These are phyloP conservation scores for Hanseniaspora nectarophila DNA, from an alignment of 805 yeast species.

Conservation along the genomic window DNA sequence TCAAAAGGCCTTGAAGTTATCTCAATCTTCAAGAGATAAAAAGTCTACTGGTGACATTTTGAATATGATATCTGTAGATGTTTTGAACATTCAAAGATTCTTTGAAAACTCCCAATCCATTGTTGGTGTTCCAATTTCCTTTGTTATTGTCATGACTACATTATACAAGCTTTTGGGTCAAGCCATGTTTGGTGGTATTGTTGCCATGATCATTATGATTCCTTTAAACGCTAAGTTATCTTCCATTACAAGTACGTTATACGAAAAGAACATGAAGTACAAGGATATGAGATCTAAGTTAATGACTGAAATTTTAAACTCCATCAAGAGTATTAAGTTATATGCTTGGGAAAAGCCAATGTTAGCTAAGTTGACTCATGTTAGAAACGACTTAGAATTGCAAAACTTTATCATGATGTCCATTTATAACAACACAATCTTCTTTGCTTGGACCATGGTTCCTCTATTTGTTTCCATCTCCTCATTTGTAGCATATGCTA, in stretches of 20 bases:
- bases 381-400: conserved; percentile 50
- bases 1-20: conserved; percentile 55
- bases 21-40: conserved; percentile 49
- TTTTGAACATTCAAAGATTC: conserved; percentile 49
- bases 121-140: conserved; percentile 47
- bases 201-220: conserved; percentile 41
- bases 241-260: conserved; percentile 34
- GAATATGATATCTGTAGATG: conserved; percentile 69
- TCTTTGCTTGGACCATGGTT: conserved; percentile 51
- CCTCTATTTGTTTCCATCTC: conserved; percentile 55
- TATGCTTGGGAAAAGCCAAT: conserved; percentile 64
- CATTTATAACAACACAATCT: conserved; percentile 34
- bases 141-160: conserved; percentile 42
- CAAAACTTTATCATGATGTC: conserved; percentile 40
- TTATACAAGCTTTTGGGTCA: conserved; percentile 46
- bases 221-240: conserved; percentile 46
- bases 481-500: conserved; percentile 45
- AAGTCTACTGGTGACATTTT: conserved; percentile 68
- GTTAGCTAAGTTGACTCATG: conserved; percentile 38
- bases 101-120: conserved; percentile 42
- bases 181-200: conserved; percentile 48
- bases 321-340: conserved; percentile 53
- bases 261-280: conserved; percentile 46
- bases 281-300: conserved; percentile 50
- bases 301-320: conserved; percentile 47